Base-by-base conservation (phyloP, 495 filamentous ascomycete species). In the Hypoxylon lienhwacheense region DNA sequence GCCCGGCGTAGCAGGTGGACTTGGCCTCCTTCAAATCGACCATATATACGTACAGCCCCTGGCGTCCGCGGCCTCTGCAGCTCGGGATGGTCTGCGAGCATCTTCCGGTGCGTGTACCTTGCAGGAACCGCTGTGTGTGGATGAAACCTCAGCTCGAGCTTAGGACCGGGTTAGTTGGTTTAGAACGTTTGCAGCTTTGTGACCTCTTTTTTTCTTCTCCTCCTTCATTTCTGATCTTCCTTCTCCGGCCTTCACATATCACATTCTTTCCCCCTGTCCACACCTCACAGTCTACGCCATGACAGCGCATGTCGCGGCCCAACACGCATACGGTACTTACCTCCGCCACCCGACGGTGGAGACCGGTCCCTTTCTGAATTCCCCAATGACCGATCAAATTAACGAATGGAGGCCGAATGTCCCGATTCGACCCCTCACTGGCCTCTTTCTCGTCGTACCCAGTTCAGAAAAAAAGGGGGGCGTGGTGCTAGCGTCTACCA, bases 31-130 rank as follows among this genome's bases (percentile, higher is more conserved):
- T 31, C 36, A n/a, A 24, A 22, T 28, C 47, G 35, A 43, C 35
- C 35, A 36, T 12, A 19, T 8, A 17, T 20, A 44, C 29, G 14
- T 15, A 29, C 15, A 28, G 8, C 33, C 31, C 37, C 46, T 25
- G 44, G 39, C 53, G 31, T 6, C 24, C 46, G 31, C 36, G 45
- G 43, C 39, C 44, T 3, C 11, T 45, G 53, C 53, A 57, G 24
- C 37, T 39, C 45, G 53, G 53, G 25, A 57, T 22, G 31, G 29
- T 17, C 19, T 47, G 28, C 35, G 17, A 47, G 29, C 29, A 40
- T 31, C n/a, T 59, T 37, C 55, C 43, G 49, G 46, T 19, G 29
- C 48, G 55, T 49, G 55, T 59, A 53, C 55, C 55, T 59, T 59
- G 49, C 55, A 59, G 55, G 37, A 59, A 44, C 47, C 33, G 24